Evolutionary conservation across 495 filamentous ascomycete species (phyloP).

Genomic region (Penicillium waksmanii): DNA sequence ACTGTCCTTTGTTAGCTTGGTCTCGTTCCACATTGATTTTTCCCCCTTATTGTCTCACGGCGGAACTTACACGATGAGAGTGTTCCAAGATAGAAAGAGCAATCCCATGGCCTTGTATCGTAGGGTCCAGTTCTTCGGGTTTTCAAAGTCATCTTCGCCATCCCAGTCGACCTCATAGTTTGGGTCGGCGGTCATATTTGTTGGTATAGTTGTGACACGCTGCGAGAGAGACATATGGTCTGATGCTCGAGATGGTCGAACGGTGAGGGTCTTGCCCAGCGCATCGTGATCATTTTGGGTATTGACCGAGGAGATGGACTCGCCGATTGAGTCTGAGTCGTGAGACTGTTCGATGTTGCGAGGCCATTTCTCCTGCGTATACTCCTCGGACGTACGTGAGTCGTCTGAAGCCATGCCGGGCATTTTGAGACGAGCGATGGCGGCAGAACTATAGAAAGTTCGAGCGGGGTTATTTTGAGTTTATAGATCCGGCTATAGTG

Average conservation of each 20-base stretch:
- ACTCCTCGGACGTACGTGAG: not conserved
- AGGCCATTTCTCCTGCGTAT: conserved; percentile 30
- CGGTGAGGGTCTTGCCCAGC: conserved; percentile 34
- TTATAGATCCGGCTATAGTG: not conserved
- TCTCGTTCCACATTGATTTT: not conserved
- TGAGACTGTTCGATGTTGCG: conserved; percentile 24
- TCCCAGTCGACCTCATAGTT: conserved; percentile 79
- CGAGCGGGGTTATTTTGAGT: conserved; percentile 1
- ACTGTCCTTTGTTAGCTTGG: conserved; percentile 28
- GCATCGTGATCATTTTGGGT: conserved; percentile 34
- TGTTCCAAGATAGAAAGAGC: conserved; percentile 68
- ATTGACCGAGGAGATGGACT: conserved; percentile 37
- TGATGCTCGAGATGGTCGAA: conserved; percentile 22
- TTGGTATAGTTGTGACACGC: conserved; percentile 57
- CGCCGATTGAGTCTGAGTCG: conserved; percentile 33
- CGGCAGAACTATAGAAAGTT: conserved; percentile 1
- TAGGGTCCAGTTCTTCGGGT: conserved; percentile 77
- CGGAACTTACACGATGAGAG: conserved; percentile 63
- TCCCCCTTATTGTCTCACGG: not conserved
- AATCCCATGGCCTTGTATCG: conserved; percentile 68
- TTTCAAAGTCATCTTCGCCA: conserved; percentile 62
- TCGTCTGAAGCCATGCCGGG: not conserved
- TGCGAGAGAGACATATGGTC: conserved; percentile 35
- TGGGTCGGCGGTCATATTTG: conserved; percentile 62
- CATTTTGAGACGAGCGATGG: not conserved